phyloP scores from a whole-genome alignment of 129 eudicot genomes.

The Flaveria bidentis region DNA sequence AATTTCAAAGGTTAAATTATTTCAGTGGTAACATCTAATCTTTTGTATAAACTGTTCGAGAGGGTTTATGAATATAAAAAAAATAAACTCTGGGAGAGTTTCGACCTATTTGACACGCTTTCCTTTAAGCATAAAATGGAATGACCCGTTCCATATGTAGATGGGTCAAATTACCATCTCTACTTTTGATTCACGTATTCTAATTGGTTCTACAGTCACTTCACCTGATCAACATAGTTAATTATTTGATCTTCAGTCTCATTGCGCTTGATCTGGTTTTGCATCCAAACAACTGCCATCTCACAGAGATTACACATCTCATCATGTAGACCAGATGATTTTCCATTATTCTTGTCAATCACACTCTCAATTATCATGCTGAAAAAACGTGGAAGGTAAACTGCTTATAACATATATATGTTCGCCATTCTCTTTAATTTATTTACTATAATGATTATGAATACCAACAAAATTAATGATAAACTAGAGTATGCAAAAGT shows the following conservation, averaged over 20 bases:
- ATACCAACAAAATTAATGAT: not conserved
- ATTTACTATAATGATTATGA: not conserved
- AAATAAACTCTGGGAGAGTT: not conserved
- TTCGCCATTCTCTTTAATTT: not conserved
- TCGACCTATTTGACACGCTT: not conserved
- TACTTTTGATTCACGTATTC: not conserved
- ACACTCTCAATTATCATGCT: slow-evolving; percentile 85
- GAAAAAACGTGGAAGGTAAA: slow-evolving; percentile 22
- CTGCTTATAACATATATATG: not conserved
- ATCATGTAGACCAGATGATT: slow-evolving; percentile 33
- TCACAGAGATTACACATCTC: slow-evolving; percentile 39
- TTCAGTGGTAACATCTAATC: not conserved
- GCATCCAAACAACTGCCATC: slow-evolving; percentile 48
- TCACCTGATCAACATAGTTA: slow-evolving; percentile 44
- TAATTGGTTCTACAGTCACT: not conserved
- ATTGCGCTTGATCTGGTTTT: slow-evolving; percentile 40
- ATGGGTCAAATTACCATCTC: not conserved
- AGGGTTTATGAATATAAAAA: not conserved
- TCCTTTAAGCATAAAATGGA: not conserved
- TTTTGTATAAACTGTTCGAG: not conserved
- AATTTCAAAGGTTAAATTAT: not conserved
- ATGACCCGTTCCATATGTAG: not conserved
- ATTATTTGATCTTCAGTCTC: slow-evolving; percentile 38
- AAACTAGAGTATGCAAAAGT: slow-evolving; percentile 3
- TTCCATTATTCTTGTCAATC: slow-evolving; percentile 55